Base-by-base conservation (phyloP, 2,329 filamentous ascomycete genomes). In the Xylaria sp. region DNA sequence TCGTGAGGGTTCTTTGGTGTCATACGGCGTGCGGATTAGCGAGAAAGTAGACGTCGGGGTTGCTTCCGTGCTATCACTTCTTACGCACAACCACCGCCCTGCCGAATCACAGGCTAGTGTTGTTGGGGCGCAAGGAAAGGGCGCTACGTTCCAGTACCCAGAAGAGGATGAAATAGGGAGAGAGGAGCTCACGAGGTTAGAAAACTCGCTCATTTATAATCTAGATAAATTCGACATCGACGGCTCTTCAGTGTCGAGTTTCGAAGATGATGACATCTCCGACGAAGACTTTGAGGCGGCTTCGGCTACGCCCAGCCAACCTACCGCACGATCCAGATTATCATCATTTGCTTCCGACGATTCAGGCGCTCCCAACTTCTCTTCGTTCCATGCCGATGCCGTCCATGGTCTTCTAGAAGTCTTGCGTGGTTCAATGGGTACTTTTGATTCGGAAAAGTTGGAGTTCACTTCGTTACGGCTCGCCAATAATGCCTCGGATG, bases 401-500 rank as follows among this genome's bases (percentile, higher is more conserved):
- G 92, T 95, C 2, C 86, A 90, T 72, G 95, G 93, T 69, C 88
- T 98, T n/a, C 87, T 94, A 70, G 94, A 98, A 76, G 92, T 94
- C 28, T 86, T 98, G 51, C 91, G 92, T 61, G 91, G 90, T 25
- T 89, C 90, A 13, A 88, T 89, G 15, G 88, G 90, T 12, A 93
- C 97, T 78, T 96, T 97, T 72, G 94, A 97, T 76, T 86, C 85
- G 2, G 88, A 89, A 59, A 94, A 95, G 79, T 88, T 98, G 41
- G 96, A 99, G 79, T 92, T 99, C 71, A 97, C 94, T 84, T 93
- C 94, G 56, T 86, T 98, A n/a, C 91, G 95, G 12, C 93, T 99
- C 80, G 92, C 91, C 64, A 93, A 92, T 76, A 94, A 98, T 76
- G 96, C 96, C 2, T 94, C 94, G 0, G 95, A 97, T 77, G 88